Conservation (phyloP, 306 rosid species). For the Castanea mollissima region DNA sequence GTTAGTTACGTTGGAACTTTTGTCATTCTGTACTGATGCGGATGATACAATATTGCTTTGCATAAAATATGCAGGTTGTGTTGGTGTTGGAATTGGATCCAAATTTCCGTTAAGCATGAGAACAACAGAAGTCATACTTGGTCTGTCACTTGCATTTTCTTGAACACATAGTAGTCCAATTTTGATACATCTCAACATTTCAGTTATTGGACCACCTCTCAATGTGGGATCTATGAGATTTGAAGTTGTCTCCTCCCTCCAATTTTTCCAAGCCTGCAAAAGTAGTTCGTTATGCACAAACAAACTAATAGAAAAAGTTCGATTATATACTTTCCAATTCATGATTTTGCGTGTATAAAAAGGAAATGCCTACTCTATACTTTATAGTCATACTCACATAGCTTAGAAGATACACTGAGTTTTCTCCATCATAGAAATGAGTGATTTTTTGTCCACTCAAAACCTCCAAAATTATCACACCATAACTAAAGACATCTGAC, state of each 20-base stretch:
- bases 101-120: constrained; percentile 14
- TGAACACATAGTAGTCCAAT: constrained; percentile 25
- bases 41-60: neutral
- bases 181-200: constrained; percentile 22
- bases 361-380: neutral
- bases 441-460: neutral
- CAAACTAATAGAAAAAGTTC: too few species aligned
- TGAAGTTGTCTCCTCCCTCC: constrained; percentile 2
- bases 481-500: neutral
- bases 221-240: neutral
- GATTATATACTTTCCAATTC: neutral
- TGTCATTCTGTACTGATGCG: neutral
- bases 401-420: neutral
- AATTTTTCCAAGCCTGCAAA: constrained; percentile 11
- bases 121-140: constrained; percentile 11
- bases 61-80: neutral
- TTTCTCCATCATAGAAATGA: neutral
- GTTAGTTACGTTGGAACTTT: neutral
- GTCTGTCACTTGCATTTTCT: constrained; percentile 3
- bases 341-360: neutral
- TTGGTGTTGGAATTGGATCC: neutral
- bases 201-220: neutral
- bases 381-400: neutral
- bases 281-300: neutral
- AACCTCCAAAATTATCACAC: neutral